Conservation (phyloP, 148 eudicot genomes). For the Cornus controversa region DNA sequence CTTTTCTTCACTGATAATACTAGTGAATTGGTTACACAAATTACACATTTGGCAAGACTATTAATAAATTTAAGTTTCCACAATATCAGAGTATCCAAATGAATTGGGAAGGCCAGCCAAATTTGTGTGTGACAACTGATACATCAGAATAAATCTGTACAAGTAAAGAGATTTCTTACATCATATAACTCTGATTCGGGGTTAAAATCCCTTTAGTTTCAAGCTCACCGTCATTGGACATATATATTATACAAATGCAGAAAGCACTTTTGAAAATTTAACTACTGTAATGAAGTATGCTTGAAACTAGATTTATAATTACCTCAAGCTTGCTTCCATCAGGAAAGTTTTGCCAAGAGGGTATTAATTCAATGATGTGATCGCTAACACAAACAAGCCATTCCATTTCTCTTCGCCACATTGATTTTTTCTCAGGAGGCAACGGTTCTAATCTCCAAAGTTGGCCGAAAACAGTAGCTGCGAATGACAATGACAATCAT, state of each 20-base stretch:
- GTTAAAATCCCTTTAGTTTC: neutral
- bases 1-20: neutral
- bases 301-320: neutral
- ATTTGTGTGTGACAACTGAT: neutral
- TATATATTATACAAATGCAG: neutral
- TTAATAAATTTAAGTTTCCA: neutral
- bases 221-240: neutral
- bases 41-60: neutral
- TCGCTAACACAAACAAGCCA: slow-evolving; percentile 85
- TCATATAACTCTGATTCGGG: too few species aligned
- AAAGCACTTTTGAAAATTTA: neutral
- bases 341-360: slow-evolving; percentile 88
- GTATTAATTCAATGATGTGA: slow-evolving; percentile 88
- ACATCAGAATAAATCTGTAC: too few species aligned
- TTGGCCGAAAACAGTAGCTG: slow-evolving; percentile 89
- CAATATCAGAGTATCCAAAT: neutral
- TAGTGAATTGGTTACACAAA: neutral
- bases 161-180: too few species aligned
- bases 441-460: slow-evolving; percentile 96
- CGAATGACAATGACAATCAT: neutral
- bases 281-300: neutral
- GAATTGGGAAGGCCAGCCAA: neutral
- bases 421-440: slow-evolving; percentile 62
- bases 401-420: slow-evolving; percentile 98
- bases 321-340: slow-evolving; percentile 97